Evolutionary conservation across 345 rosid genomes (phyloP), one percentile per base, ranked within the genome.

Genomic region (Arabis alpina): DNA sequence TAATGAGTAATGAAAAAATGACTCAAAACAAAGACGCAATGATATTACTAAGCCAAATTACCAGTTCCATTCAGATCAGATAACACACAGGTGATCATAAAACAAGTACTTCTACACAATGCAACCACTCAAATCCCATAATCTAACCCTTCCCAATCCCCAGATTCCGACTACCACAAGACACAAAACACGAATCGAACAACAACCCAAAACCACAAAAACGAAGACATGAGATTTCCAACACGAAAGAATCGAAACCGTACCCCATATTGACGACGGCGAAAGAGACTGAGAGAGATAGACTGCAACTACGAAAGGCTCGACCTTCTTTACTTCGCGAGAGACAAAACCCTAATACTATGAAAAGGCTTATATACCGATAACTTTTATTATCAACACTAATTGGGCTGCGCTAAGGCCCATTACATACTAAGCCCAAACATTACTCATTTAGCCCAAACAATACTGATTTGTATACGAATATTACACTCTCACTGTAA

Each of bases 191-290:
- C 4, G 39, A n/a, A 34, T 6, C 14, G 4, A 28, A 34, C 13
- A 61, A 15, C 42, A 23, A 14, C 32, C 10, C 47, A 7, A 61
- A 42, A 50, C 34, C 10, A 9, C n/a, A 59, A 1, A 27, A 12
- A 32, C 24, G 0, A 6, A 61, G 73, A 42, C 30, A 44, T 41
- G 41, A 75, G 64, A 6, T 1, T 36, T 24, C 58, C 58, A 28
- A 12, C 3, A 68, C 0, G 19, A 12, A 19, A 25, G 51, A 52
- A 62, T 39, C 66, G 24, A 60, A 47, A 30, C 14, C 41, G 24
- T 70, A 76, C 79, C 79, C 76, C 79, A 76, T 76, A 50, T 49
- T 76, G 48, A 36, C 76, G 79, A 61, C 63, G 52, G 78, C 64
- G 76, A 16, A 66, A 40, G 66, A 37, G 34, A 37, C 28, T 54